Conservation (phyloP, 2,329 filamentous ascomycete species). For the Cercospora janseana region DNA sequence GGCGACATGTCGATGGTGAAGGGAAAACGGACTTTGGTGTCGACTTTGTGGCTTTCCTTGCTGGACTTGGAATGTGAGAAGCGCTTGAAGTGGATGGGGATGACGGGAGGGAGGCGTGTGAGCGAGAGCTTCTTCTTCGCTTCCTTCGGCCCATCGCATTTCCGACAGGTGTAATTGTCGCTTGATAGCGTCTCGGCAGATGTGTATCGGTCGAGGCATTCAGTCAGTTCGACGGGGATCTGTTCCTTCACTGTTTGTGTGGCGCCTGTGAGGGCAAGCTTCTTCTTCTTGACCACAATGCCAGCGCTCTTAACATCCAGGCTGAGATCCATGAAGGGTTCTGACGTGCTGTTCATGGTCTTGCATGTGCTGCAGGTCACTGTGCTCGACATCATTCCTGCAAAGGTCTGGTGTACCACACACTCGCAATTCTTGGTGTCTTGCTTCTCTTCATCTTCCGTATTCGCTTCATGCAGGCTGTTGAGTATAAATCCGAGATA, state of each 20-base stretch:
- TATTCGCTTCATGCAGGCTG: constrained; percentile 77
- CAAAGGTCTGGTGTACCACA: constrained; percentile 91
- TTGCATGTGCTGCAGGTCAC: constrained; percentile 88
- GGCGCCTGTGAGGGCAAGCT: constrained; percentile 50
- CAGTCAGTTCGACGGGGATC: constrained; percentile 43
- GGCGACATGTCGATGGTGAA: constrained; percentile 85
- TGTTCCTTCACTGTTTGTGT: constrained; percentile 36
- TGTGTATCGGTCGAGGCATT: constrained; percentile 84
- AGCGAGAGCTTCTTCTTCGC: constrained; percentile 82
- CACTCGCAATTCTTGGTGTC: constrained; percentile 64
- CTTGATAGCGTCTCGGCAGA: constrained; percentile 69
- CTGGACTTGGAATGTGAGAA: constrained; percentile 44
- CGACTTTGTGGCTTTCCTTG: constrained; percentile 84
- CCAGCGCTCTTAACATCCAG: constrained; percentile 70
- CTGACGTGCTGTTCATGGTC: constrained; percentile 76
- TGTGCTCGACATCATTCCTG: constrained; percentile 84
- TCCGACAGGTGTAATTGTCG: constrained; percentile 83
- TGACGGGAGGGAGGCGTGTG: constrained; percentile 78
- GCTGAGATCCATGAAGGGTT: constrained; percentile 88
- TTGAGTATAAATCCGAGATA: constrained; percentile 96
- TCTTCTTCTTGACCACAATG: constrained; percentile 60
- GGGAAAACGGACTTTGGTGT: constrained; percentile 81
- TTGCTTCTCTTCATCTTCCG: constrained; percentile 43
- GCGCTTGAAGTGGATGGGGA: constrained; percentile 85
- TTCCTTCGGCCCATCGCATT: constrained; percentile 70